These are phyloP conservation scores for Mimosa bimucronata DNA, from an alignment of 306 rosid genomes.

Conservation along the genomic window DNA sequence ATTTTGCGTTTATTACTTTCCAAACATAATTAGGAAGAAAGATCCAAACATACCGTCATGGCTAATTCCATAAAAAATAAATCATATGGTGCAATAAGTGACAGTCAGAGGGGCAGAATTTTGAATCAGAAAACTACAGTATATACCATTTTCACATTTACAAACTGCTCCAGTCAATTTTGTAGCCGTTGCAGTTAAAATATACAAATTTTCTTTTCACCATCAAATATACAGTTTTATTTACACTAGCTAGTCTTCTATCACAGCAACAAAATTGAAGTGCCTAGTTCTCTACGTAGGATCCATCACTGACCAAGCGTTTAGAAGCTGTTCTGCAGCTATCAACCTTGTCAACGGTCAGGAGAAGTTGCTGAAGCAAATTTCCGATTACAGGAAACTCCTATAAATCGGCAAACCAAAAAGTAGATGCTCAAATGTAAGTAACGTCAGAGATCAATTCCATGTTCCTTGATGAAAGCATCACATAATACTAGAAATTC, in stretches of 20 bases:
- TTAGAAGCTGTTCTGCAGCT: neutral
- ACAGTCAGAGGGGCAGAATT: neutral
- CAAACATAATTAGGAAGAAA: neutral
- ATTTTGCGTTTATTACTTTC: neutral
- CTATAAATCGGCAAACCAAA: conserved; percentile 6
- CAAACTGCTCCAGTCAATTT: neutral
- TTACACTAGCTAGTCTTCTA: neutral
- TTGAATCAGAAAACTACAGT: neutral
- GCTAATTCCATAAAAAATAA: neutral
- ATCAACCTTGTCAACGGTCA: conserved; percentile 13
- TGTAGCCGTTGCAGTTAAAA: neutral
- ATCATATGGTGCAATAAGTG: neutral
- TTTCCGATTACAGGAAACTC: conserved; percentile 15
- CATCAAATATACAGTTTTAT: neutral
- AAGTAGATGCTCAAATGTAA: neutral
- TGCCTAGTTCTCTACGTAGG: neutral
- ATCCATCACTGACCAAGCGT: neutral
- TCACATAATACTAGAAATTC: too few species aligned
- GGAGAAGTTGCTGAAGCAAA: conserved; percentile 25
- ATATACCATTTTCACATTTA: neutral
- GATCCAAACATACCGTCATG: neutral
- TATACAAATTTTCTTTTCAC: neutral
- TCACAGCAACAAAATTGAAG: neutral
- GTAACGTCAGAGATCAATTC: neutral
- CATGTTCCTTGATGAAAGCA: neutral